Evolutionary conservation across 2,329 filamentous ascomycete species (phyloP).

Genomic region (Beauveria brongniartii): DNA sequence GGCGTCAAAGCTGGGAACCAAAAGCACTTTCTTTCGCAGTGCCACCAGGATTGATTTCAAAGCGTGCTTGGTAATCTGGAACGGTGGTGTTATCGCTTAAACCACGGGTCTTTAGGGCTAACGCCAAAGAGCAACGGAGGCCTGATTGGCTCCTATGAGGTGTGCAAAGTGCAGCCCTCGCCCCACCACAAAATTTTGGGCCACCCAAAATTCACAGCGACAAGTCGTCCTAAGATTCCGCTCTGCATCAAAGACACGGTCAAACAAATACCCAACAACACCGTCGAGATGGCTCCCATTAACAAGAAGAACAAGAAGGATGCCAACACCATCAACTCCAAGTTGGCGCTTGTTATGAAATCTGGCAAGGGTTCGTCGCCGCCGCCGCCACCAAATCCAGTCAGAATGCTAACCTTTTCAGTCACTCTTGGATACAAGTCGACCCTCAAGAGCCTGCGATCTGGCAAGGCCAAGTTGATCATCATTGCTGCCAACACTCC

Average conservation of each 20-base stretch:
- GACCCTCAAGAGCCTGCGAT: conserved; percentile 75
- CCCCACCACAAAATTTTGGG: conserved; percentile 10
- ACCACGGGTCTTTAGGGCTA: conserved; percentile 34
- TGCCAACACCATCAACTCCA: conserved; percentile 60
- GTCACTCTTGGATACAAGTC: conserved; percentile 36
- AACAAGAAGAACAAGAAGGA: conserved; percentile 78
- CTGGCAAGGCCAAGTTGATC: conserved; percentile 97
- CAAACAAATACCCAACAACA: conserved; percentile 30
- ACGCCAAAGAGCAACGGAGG: background rate
- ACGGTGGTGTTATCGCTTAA: conserved; percentile 27
- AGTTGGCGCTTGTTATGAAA: conserved; percentile 56
- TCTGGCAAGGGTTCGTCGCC: conserved; percentile 63
- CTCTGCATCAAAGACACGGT: conserved; percentile 13
- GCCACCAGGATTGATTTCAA: conserved; percentile 43
- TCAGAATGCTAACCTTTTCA: conserved; percentile 16
- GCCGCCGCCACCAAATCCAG: background rate
- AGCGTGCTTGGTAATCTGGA: conserved; percentile 29
- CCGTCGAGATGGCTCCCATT: conserved; percentile 53
- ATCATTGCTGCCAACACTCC: conserved; percentile 92
- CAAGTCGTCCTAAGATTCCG: conserved; percentile 16
- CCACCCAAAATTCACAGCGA: conserved; percentile 19
- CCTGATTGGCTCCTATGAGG: conserved; percentile 21
- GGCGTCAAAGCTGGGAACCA: conserved; percentile 17
- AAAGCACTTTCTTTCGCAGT: conserved; percentile 11
- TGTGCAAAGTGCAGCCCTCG: conserved; percentile 16